These are phyloP conservation scores for Chalciporus pseudorubinellus DNA, from an alignment of 768 basidiomycete species.

Conservation along the genomic window DNA sequence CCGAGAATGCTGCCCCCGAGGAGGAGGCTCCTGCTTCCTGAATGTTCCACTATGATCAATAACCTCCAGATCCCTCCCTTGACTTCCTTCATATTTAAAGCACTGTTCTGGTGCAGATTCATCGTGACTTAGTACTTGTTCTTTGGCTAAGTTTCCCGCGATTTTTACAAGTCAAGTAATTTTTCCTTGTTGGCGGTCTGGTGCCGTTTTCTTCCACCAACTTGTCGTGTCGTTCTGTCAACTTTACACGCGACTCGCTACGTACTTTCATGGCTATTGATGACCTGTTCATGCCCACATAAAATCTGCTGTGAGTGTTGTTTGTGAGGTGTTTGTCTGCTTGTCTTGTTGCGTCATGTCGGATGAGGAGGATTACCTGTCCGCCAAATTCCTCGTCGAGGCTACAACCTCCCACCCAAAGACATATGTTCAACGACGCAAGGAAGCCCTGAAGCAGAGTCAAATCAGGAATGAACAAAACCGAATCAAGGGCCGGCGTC, in stretches of 20 bases:
- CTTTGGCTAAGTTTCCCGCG: conserved; percentile 37
- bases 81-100: conserved; percentile 28
- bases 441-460: conserved; percentile 57
- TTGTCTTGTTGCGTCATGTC: conserved; percentile 45
- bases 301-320: neutral
- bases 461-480: conserved; percentile 68
- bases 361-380: conserved; percentile 81
- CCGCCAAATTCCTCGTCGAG: conserved; percentile 75
- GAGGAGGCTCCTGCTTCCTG: conserved; percentile 29
- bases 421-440: conserved; percentile 71
- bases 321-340: conserved; percentile 20
- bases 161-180: conserved; percentile 35
- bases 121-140: conserved; percentile 34
- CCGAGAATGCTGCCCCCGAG: conserved; percentile 36
- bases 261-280: conserved; percentile 30
- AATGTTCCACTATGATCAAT: conserved; percentile 17
- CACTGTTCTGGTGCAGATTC: conserved; percentile 23
- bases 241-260: conserved; percentile 23
- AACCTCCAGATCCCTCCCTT: conserved; percentile 22
- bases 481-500: conserved; percentile 54
- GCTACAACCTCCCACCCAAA: conserved; percentile 41
- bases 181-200: conserved; percentile 38
- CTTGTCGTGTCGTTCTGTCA: conserved; percentile 33
- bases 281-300: conserved; percentile 22
- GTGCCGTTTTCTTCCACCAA: conserved; percentile 40